Evolutionary conservation across 306 rosid genomes (phyloP).

Genomic region (Dryas octopetala): DNA sequence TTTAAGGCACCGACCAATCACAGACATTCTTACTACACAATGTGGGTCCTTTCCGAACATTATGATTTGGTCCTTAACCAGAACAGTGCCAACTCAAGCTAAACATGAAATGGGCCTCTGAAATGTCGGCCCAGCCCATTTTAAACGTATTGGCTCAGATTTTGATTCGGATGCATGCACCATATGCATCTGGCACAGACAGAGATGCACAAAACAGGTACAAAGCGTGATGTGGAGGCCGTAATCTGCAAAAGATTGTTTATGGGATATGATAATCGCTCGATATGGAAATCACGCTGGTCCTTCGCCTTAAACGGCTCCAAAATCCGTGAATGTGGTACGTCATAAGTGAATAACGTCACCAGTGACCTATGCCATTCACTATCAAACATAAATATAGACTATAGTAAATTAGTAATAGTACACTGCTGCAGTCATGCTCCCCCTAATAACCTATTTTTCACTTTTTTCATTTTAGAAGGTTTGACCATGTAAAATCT

Average conservation of each 20-base stretch:
- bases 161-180: neutral
- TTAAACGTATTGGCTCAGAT: no score
- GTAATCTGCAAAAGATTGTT: neutral
- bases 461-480: no score
- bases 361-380: neutral
- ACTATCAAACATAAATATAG: neutral
- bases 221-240: neutral
- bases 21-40: neutral
- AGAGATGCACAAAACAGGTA: neutral
- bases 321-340: neutral
- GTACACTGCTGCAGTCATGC: no score
- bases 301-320: constrained; percentile 9
- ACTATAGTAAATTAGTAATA: no score
- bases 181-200: neutral
- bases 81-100: no score
- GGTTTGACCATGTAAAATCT: no score
- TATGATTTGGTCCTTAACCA: neutral
- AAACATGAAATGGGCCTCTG: no score
- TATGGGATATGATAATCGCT: neutral
- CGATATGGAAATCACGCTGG: constrained; percentile 5
- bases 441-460: no score
- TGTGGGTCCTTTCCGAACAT: neutral
- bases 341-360: neutral
- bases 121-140: neutral
- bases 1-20: neutral